Base-by-base conservation (phyloP, 257 asterid species). In the Lycium ferocissimum region DNA sequence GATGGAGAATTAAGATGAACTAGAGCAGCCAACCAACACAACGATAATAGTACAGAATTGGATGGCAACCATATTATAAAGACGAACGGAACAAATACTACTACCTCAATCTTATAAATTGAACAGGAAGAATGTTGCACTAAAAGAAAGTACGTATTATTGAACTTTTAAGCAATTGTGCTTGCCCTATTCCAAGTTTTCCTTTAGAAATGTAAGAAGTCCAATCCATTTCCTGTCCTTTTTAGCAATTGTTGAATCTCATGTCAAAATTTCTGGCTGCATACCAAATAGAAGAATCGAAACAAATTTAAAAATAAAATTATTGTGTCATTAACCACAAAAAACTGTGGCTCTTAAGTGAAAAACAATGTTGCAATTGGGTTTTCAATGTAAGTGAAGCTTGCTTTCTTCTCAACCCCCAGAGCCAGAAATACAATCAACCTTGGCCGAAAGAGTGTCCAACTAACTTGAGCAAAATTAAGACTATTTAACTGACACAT, bases 81-180 rank as follows among this genome's bases (percentile, higher is more conserved):
- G 26, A 35, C 6, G 7, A 8, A 17, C 10, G 1, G 79, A 71
- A 71, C 40, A 40, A 14, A 67, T 26, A 5, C 9, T 5, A 20
- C 80, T 9, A 72, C 58, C 80, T 72, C 80, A n/a, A n/a, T 72
- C 58, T 38, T 9, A 45, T 43, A 72, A n/a, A n/a, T 9, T 11
- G 37, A 45, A 45, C 58, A 72, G 11, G 58, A n/a, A 18, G 57
- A 9, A 45, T n/a, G 57, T 3, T 72, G 18, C 38, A 43, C 35
- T 18, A 5, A 72, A 8, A 5, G 5, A 45, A n/a, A 40, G 3
- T 7, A 35, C 0, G 12, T 53, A 53, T 10, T 40, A 51, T 18
- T 40, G 45, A 40, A 40, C 45, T 49, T 6, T 9, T 4, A 43
- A n/a, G 37, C 56, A 18, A 72, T 43, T 72, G 9, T 43, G 5